These are phyloP conservation scores for Curvularia eragrostidis DNA, from an alignment of 2,329 filamentous ascomycete species.

Conservation along the genomic window DNA sequence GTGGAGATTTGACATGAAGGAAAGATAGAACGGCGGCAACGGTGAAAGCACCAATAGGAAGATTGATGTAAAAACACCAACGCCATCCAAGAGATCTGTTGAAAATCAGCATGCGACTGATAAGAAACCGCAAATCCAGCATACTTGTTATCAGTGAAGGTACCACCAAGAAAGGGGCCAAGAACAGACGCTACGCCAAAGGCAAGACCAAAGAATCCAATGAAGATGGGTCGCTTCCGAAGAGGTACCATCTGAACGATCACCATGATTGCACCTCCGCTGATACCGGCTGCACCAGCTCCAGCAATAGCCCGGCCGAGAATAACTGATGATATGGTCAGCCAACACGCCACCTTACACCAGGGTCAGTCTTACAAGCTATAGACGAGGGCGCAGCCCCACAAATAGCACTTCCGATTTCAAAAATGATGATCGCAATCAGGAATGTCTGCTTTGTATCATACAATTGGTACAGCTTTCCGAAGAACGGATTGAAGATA, in stretches of 20 bases:
- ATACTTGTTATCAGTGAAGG: slow-evolving; percentile 47
- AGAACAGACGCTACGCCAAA: slow-evolving; percentile 52
- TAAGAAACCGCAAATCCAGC: neutral
- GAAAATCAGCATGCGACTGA: neutral
- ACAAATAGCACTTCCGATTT: slow-evolving; percentile 51
- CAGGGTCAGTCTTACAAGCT: slow-evolving; percentile 24
- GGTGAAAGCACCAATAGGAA: slow-evolving; percentile 38
- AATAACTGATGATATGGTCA: slow-evolving; percentile 44
- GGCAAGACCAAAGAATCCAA: slow-evolving; percentile 54
- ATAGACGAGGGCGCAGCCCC: slow-evolving; percentile 52
- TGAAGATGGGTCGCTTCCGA: slow-evolving; percentile 54
- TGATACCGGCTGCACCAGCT: slow-evolving; percentile 52
- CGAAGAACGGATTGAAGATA: slow-evolving; percentile 56
- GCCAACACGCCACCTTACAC: no score
- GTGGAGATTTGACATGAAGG: slow-evolving; percentile 39
- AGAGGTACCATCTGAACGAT: slow-evolving; percentile 52
- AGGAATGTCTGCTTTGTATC: slow-evolving; percentile 50
- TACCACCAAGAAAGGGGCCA: slow-evolving; percentile 39
- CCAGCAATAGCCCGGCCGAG: slow-evolving; percentile 58
- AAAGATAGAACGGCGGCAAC: slow-evolving; percentile 46
- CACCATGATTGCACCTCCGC: slow-evolving; percentile 53
- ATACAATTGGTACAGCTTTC: slow-evolving; percentile 57
- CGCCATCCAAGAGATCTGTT: slow-evolving; percentile 57
- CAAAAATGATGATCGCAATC: slow-evolving; percentile 50
- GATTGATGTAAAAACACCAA: slow-evolving; percentile 52